Base-by-base conservation (phyloP, 2,329 filamentous ascomycete genomes). In the Exophiala oligosperma region DNA sequence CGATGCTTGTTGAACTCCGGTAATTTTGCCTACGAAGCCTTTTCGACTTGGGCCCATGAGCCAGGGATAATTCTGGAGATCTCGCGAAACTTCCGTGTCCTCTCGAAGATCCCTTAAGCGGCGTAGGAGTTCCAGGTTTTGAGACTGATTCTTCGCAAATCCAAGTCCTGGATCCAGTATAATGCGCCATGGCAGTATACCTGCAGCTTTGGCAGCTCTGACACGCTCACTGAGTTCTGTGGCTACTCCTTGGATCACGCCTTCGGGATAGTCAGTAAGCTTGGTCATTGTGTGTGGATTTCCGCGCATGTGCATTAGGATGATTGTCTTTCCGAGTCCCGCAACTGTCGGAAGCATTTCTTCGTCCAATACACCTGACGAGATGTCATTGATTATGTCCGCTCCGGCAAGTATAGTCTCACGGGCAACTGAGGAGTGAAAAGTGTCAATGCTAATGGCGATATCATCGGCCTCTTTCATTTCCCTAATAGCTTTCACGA, bases 331-430 rank as follows among this genome's bases (percentile, higher is more conserved):
- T 37, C 90, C 88, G 0, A 94, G 81, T 3, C 82, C 79, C 0
- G 90, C 93, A 62, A 93, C 87, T 0, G 90, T 92, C 12, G 85
- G 68, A 0, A 99, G 83, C 92, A 99, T 97, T 0, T 82, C 81
- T 0, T 84, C 76, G 71, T 97, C 94, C 51, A 96, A 79, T 3
- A 79, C 71, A 2, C 94, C 94, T 1, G 88, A 91, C 0, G 91
- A 95, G 37, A 99, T 87, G 73, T 99, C 94, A 75, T 99, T 99
- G 76, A 99, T 85, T 62, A 99, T 89, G 71, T 97, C 88, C 5
- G 92, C 93, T 51, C 94, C 94, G 3, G 87, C 90, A 26, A 79
- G 76, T 56, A 94, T 81, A 17, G 91, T 90, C 21, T 84, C 84
- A 67, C 87, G 83, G 1, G 93, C 94, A 1, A 99, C 93, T 1